Conservation (phyloP, 768 basidiomycete species). For the Asterophora parasitica region DNA sequence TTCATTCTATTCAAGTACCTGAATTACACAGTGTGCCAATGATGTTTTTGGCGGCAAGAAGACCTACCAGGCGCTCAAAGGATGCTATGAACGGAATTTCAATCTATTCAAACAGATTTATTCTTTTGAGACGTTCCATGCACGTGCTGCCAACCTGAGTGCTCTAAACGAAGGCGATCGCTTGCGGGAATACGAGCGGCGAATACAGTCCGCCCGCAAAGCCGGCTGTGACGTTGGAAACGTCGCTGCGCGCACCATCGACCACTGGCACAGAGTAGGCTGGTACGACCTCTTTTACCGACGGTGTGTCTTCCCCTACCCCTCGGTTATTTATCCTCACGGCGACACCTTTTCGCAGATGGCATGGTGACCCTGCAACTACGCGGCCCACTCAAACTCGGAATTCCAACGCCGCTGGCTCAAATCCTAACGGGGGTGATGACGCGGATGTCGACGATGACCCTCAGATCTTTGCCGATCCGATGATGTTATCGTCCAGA, state of each 20-base stretch:
- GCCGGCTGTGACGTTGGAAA: conserved; percentile 68
- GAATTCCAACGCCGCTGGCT: conserved; percentile 24
- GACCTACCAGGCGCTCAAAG: conserved; percentile 79
- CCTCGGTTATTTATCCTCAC: conserved; percentile 7
- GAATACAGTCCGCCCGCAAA: conserved; percentile 61
- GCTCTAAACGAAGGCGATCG: conserved; percentile 57
- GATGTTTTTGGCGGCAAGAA: conserved; percentile 75
- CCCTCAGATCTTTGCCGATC: conserved; percentile 34
- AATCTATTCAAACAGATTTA: conserved; percentile 83
- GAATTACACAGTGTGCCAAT: conserved; percentile 49
- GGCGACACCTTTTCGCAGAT: conserved; percentile 32
- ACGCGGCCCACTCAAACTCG: conserved; percentile 43
- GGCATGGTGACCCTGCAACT: conserved; percentile 63
- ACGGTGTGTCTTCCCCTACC: conserved; percentile 36
- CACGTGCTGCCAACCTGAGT: conserved; percentile 29
- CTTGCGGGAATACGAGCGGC: conserved; percentile 66
- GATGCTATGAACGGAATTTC: conserved; percentile 82
- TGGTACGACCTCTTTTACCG: conserved; percentile 75
- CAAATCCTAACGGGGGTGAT: conserved; percentile 30
- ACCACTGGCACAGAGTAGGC: conserved; percentile 73
- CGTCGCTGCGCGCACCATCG: conserved; percentile 66
- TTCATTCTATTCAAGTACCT: conserved; percentile 5
- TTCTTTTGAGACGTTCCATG: conserved; percentile 56
- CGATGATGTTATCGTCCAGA: conserved; percentile 27
- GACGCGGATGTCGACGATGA: conserved; percentile 53